Conservation (phyloP, 2,329 filamentous ascomycete genomes). For the Aspergillus sp. region DNA sequence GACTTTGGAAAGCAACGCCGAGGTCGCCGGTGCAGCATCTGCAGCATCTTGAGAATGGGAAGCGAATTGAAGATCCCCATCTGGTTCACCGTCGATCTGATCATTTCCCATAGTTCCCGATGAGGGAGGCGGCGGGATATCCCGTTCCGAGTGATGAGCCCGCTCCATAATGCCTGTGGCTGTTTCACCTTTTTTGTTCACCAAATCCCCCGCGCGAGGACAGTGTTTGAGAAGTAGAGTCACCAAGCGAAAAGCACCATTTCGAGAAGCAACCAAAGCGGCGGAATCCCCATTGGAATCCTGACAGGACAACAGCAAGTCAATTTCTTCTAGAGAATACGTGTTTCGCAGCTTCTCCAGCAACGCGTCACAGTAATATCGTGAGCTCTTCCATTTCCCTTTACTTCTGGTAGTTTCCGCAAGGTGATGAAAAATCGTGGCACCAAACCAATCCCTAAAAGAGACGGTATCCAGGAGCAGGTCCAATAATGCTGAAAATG, state of each 20-base stretch:
- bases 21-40: conserved; percentile 52
- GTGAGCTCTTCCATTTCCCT: conserved; percentile 77
- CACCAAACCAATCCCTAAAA: conserved; percentile 67
- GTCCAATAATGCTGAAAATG: conserved; percentile 74
- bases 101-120: conserved; percentile 44
- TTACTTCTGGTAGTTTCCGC: conserved; percentile 78
- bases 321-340: conserved; percentile 65
- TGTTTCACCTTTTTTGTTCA: conserved; percentile 70
- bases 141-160: conserved; percentile 58
- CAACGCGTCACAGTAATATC: conserved; percentile 88
- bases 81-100: conserved; percentile 21
- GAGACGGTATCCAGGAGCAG: conserved; percentile 75
- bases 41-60: conserved; percentile 27
- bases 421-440: conserved; percentile 90
- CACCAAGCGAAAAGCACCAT: conserved; percentile 70
- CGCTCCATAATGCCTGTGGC: conserved; percentile 74
- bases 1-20: conserved; percentile 59
- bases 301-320: conserved; percentile 68
- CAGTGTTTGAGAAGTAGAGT: conserved; percentile 62
- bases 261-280: conserved; percentile 75
- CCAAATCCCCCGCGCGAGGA: conserved; percentile 66
- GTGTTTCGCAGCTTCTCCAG: conserved; percentile 77
- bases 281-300: conserved; percentile 88
- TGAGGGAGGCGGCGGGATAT: conserved; percentile 60
- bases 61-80: conserved; percentile 19